Base-by-base conservation (phyloP, 2,329 filamentous ascomycete genomes). In the Massarina eburnea region DNA sequence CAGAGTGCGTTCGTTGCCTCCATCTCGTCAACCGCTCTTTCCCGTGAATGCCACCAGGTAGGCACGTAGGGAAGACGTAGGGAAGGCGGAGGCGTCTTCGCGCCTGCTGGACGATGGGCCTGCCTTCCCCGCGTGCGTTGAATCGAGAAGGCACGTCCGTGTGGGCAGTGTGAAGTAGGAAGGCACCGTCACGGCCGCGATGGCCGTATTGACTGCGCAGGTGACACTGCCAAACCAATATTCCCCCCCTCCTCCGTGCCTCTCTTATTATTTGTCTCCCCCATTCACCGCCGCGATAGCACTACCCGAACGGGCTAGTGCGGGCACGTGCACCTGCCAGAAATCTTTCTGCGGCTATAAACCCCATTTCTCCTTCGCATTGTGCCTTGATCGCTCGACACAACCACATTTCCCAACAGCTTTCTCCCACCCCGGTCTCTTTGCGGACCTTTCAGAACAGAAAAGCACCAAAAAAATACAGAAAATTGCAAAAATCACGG, bases 391-490 rank as follows among this genome's bases (percentile, higher is more conserved):
- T 53, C 52, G 52, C 52, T 56, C 51, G 44, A 52, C 51, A 45
- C 49, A 57, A 52, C 59, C 43, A 54, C 39, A 42, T 21, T 26
- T 12, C 39, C 50, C 39, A 43, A 41, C 56, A 58, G 57, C 50
- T 48, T 59, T 55, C n/a, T 56, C 44, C 48, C 56, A 49, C 55
- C 57, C 43, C 58, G 60, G 59, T 65, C 58, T 64, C 51, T 55
- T 58, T 56, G 61, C 54, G 63, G 55, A 61, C 55, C 57, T 50
- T 49, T 44, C 62, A 67, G 63, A 68, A 63, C 61, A 62, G 60
- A 67, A 68, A 67, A 68, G 60, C 59, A 57, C 58, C 59, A 67
- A 68, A 70, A 70, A 70, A 67, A 66, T 59, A 44, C 59, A 67
- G 61, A 69, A 69, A 68, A 68, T 52, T 21, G 54, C 61, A 62